Evolutionary conservation across 192 early-diverging fungal genomes (phyloP).

Genomic region (Diversispora epigaea): DNA sequence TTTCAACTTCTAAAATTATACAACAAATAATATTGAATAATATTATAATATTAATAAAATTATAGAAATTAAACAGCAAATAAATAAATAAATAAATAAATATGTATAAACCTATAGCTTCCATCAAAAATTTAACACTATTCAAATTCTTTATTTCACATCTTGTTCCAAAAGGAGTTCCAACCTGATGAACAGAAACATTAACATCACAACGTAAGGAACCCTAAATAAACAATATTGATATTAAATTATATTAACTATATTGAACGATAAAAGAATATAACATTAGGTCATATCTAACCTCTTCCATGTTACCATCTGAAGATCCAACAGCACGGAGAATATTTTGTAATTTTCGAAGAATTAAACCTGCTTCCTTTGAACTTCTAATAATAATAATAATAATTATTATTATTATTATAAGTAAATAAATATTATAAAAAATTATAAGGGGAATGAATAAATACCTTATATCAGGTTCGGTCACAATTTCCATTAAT

Average conservation of each 20-base stretch:
- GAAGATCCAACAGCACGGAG: slow-evolving; percentile 71
- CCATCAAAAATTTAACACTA: slow-evolving; percentile 64
- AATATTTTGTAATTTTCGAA: slow-evolving; percentile 77
- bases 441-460: background rate
- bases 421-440: slow-evolving; percentile 1
- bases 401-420: background rate
- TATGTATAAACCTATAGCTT: slow-evolving; percentile 58
- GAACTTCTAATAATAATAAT: slow-evolving; percentile 48
- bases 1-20: slow-evolving; percentile 67
- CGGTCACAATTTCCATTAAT: slow-evolving; percentile 89
- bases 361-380: slow-evolving; percentile 68
- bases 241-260: no score
- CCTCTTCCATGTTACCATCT: slow-evolving; percentile 83
- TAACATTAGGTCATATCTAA: slow-evolving; percentile 27
- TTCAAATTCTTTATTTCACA: slow-evolving; percentile 84
- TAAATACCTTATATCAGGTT: slow-evolving; percentile 70
- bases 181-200: slow-evolving; percentile 71
- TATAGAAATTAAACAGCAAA: no score
- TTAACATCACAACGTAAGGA: slow-evolving; percentile 92
- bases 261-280: no score
- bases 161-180: slow-evolving; percentile 57
- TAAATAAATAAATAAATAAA: no score
- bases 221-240: slow-evolving; percentile 47
- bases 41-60: background rate
- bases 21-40: background rate